phyloP scores from a whole-genome alignment of 176 grass and related monocot species.

The Bromus sterilis region DNA sequence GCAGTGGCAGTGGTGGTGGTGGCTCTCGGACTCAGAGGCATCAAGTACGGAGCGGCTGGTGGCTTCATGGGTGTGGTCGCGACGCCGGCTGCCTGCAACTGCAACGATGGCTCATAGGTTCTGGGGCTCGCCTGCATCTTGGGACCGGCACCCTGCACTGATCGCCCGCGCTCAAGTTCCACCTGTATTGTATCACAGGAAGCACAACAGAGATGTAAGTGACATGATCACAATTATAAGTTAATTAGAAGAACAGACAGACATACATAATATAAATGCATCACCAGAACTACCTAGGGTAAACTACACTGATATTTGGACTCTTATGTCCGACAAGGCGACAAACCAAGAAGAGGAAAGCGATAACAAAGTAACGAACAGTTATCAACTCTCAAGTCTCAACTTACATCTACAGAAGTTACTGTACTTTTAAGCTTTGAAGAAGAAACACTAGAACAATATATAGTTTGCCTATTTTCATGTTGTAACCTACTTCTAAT shows the following conservation, averaged over 20 bases:
- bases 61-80: background rate
- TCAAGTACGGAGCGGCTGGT: background rate
- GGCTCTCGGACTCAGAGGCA: background rate
- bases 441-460: background rate
- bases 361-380: background rate
- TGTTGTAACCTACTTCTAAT: too few species aligned
- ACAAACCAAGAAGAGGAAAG: background rate
- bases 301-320: background rate
- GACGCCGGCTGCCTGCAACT: background rate
- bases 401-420: background rate
- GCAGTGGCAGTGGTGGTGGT: background rate
- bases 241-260: background rate
- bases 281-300: background rate
- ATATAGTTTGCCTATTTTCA: too few species aligned
- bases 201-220: background rate
- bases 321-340: background rate
- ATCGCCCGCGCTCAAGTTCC: background rate
- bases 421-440: background rate
- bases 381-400: background rate
- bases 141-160: background rate
- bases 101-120: background rate
- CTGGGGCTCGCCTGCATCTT: background rate
- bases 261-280: background rate
- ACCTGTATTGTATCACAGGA: slow-evolving; percentile 6
- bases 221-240: background rate